These are phyloP conservation scores for Colletotrichum navitas DNA, from an alignment of 2,329 filamentous ascomycete genomes.

Conservation along the genomic window DNA sequence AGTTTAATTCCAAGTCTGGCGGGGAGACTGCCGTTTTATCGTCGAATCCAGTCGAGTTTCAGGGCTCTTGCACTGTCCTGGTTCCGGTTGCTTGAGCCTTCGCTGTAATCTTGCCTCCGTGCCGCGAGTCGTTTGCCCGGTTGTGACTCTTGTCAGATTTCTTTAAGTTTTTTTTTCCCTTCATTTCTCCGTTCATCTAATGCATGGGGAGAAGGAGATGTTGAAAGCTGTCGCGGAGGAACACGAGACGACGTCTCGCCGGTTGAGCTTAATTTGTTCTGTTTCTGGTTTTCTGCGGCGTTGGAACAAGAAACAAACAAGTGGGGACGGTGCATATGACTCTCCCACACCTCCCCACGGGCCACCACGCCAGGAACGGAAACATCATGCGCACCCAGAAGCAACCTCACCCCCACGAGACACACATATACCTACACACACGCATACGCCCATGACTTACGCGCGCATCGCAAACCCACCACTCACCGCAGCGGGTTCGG, in stretches of 20 bases:
- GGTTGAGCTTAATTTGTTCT: background rate
- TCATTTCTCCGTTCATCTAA: background rate
- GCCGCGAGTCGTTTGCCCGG: background rate
- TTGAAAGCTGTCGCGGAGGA: background rate
- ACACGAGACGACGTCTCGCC: slow-evolving; percentile 4
- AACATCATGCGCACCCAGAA: background rate
- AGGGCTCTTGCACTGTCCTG: slow-evolving; percentile 6
- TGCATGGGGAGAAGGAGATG: background rate
- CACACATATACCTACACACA: too few relatives aligned
- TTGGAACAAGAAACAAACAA: background rate
- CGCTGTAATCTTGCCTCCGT: too few relatives aligned
- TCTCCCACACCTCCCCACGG: background rate
- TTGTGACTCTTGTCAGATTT: background rate
- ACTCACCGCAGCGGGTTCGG: slow-evolving; percentile 28
- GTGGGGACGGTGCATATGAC: background rate
- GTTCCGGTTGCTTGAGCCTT: background rate
- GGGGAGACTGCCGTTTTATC: background rate
- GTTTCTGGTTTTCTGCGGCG: background rate
- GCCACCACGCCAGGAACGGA: background rate
- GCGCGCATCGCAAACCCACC: background rate
- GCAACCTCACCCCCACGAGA: background rate
- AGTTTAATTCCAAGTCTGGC: background rate
- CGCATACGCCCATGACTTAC: background rate
- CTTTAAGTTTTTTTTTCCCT: background rate
- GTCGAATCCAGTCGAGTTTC: background rate